Conservation (phyloP, 148 eudicot genomes). For the Beta vulgaris region DNA sequence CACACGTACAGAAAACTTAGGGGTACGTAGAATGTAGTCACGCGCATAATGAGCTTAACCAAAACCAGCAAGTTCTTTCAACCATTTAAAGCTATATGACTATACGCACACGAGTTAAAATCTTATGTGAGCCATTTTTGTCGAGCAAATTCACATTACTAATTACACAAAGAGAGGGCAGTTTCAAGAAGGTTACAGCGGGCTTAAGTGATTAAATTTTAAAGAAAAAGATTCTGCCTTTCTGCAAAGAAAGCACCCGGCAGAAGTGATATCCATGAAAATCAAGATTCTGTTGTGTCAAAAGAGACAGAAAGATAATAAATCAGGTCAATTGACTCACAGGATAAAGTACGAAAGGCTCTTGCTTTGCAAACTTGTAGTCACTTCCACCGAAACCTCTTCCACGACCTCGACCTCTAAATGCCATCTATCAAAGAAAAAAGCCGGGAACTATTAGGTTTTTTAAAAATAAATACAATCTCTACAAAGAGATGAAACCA, state of each 20-base stretch:
- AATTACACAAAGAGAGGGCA: not conserved
- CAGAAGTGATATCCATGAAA: not conserved
- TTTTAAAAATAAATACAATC: not conserved
- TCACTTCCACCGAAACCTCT: conserved; percentile 20
- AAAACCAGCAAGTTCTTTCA: too few species aligned
- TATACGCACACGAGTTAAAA: not conserved
- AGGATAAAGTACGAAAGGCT: conserved; percentile 28
- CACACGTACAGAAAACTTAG: too few species aligned
- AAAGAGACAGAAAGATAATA: too few species aligned
- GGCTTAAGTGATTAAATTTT: not conserved
- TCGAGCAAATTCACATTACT: not conserved
- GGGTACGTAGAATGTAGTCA: not conserved
- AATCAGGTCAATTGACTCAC: conserved; percentile 22
- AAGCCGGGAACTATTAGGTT: not conserved
- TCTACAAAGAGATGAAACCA: not conserved
- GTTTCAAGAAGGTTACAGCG: not conserved
- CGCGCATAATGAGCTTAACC: not conserved
- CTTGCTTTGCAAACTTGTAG: conserved; percentile 18
- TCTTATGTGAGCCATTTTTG: not conserved
- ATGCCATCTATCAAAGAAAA: conserved; percentile 25
- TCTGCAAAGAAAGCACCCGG: not conserved
- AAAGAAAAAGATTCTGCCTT: not conserved
- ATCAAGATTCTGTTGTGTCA: not conserved
- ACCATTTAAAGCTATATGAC: too few species aligned
- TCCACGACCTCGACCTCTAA: conserved; percentile 36